Conservation (phyloP, 192 early-diverging fungal genomes). For the Backusella mclennaniae region DNA sequence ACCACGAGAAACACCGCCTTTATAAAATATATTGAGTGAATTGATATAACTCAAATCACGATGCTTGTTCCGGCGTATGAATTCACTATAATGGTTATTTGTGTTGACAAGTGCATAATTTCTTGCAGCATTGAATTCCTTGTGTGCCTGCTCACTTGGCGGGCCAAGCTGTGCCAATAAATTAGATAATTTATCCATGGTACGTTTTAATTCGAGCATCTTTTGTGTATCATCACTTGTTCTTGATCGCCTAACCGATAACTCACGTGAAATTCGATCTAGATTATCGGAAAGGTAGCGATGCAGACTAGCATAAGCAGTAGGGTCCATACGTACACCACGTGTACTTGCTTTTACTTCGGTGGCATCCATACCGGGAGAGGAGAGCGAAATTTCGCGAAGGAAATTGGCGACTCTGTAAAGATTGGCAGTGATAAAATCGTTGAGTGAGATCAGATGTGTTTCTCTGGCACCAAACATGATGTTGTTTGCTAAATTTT, state of each 20-base stretch:
- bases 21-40: slow-evolving; percentile 72
- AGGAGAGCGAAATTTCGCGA: slow-evolving; percentile 62
- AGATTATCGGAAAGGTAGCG: slow-evolving; percentile 64
- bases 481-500: slow-evolving; percentile 96
- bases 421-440: slow-evolving; percentile 80
- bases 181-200: slow-evolving; percentile 77
- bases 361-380: background rate
- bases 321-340: slow-evolving; percentile 6
- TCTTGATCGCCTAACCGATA: slow-evolving; percentile 51
- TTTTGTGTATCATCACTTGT: slow-evolving; percentile 18
- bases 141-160: slow-evolving; percentile 52
- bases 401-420: slow-evolving; percentile 76
- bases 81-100: slow-evolving; percentile 53
- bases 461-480: slow-evolving; percentile 93
- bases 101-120: slow-evolving; percentile 26
- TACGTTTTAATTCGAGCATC: slow-evolving; percentile 34
- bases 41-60: slow-evolving; percentile 59
- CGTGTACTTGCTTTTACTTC: background rate
- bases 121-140: slow-evolving; percentile 31
- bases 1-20: slow-evolving; percentile 69
- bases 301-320: slow-evolving; percentile 40
- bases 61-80: slow-evolving; percentile 63
- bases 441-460: slow-evolving; percentile 87
- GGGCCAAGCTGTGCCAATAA: slow-evolving; percentile 83
- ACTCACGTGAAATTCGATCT: slow-evolving; percentile 63